A percentile compares a stretch with the other conserved stretches of the same genome.
Evolutionary conservation across 2,329 filamentous ascomycete species (phyloP).

Genomic region (Hymenotorrendiella dingleyae): DNA sequence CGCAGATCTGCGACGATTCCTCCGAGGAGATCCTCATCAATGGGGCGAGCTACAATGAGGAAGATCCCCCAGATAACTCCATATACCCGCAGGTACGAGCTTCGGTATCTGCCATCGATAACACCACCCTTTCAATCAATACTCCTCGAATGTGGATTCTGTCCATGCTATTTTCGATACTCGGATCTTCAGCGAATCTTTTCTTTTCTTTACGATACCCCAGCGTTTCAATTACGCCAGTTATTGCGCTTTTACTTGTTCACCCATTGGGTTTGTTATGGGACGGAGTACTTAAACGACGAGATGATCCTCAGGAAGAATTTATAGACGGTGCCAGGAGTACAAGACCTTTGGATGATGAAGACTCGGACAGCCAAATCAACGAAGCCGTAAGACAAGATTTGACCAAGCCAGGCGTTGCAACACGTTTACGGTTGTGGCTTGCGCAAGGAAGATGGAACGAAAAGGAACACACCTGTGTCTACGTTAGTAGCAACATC

Average conservation of each 20-base stretch:
- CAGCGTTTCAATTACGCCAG: constrained; percentile 81
- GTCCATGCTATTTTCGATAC: constrained; percentile 72
- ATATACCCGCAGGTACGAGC: constrained; percentile 75
- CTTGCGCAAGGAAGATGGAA: constrained; percentile 78
- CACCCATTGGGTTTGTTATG: constrained; percentile 77
- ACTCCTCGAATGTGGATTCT: constrained; percentile 83
- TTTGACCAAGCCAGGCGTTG: constrained; percentile 14
- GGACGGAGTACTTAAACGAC: constrained; percentile 64
- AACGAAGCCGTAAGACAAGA: not conserved
- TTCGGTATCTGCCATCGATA: constrained; percentile 70
- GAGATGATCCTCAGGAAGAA: constrained; percentile 46
- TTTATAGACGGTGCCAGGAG: constrained; percentile 47
- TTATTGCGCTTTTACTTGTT: constrained; percentile 79
- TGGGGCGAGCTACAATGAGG: constrained; percentile 37
- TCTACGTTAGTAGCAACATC: constrained; percentile 85
- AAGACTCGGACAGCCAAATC: constrained; percentile 15
- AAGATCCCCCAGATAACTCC: constrained; percentile 60
- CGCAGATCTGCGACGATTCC: constrained; percentile 32
- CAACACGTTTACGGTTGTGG: constrained; percentile 57
- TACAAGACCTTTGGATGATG: constrained; percentile 21
- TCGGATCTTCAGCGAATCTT: constrained; percentile 77
- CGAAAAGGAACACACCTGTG: constrained; percentile 81
- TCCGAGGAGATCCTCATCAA: constrained; percentile 19
- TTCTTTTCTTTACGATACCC: constrained; percentile 90
- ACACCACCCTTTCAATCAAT: constrained; percentile 73